Conservation (phyloP, 2,329 filamentous ascomycete genomes). For the Fusarium sp. region DNA sequence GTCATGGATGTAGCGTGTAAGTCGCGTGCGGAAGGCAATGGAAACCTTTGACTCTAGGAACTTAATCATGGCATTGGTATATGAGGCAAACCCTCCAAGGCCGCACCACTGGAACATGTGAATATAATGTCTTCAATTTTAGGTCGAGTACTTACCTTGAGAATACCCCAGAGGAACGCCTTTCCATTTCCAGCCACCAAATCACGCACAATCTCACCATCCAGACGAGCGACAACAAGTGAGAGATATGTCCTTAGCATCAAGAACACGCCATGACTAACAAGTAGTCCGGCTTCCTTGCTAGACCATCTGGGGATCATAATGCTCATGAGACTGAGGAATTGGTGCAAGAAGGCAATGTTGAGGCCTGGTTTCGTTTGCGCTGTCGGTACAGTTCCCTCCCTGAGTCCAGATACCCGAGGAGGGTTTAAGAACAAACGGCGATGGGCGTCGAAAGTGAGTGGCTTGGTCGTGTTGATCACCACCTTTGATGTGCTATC, state of each 20-base stretch:
- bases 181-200: slow-evolving; percentile 94
- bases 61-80: slow-evolving; percentile 99
- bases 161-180: slow-evolving; percentile 85
- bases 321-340: slow-evolving; percentile 93
- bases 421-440: slow-evolving; percentile 93
- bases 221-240: slow-evolving; percentile 88
- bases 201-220: slow-evolving; percentile 96
- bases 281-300: slow-evolving; percentile 90
- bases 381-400: slow-evolving; percentile 81
- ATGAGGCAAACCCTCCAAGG: slow-evolving; percentile 90
- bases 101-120: slow-evolving; percentile 76
- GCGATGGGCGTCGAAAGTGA: slow-evolving; percentile 96
- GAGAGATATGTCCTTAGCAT: slow-evolving; percentile 94
- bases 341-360: slow-evolving; percentile 95
- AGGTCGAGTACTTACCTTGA: slow-evolving; percentile 65
- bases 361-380: slow-evolving; percentile 96
- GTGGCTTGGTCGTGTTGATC: slow-evolving; percentile 87
- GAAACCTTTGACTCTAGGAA: slow-evolving; percentile 97
- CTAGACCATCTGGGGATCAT: slow-evolving; percentile 96
- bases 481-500: slow-evolving; percentile 88
- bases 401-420: slow-evolving; percentile 78
- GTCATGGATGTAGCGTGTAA: slow-evolving; percentile 97
- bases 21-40: slow-evolving; percentile 93
- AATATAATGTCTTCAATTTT: background rate
- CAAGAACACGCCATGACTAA: slow-evolving; percentile 90